Base-by-base conservation (phyloP, 805 yeast species). In the Lipomyces spencermartinsiae region DNA sequence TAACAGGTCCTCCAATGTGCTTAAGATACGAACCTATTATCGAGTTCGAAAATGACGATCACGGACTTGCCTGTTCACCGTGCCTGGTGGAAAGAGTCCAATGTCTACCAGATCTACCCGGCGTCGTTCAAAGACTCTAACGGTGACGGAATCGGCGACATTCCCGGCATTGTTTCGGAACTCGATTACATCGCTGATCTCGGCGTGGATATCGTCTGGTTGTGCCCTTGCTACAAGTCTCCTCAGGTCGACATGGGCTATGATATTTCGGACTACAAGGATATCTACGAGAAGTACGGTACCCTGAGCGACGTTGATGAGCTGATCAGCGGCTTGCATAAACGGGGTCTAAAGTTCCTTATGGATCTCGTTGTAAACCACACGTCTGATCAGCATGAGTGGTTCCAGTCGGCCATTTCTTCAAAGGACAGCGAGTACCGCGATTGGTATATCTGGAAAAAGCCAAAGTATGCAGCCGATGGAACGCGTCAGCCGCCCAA, bases 191-290 rank as follows among this genome's bases (percentile, higher is more conserved):
- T 86, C 75, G 83, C 84, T 74, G 76, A 75, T 29, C 76, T 86
- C 39, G 87, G 87, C 2, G 80, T 80, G 16, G 87, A 85, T 65
- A 82, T 84, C 22, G 78, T 86, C 54, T 86, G 89, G 89, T 76
- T 86, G 63, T 83, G 85, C 33, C 89, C 89, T 33, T 84, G 84
- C 80, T 85, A 81, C 76, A 86, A 84, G 70, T 84, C 87, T 1
- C 89, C 89, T 6, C 86, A 84, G 74, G 85, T 83, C 61, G 89
- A 86, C 74, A 86, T 86, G 89, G 89, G 89, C 2, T 86, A 86
- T 73, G 89, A 86, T 71, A 85, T 86, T 72, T 77, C 85, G 19
- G 83, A 86, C 76, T 86, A 86, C 77, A 82, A 83, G 75, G 81
- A 78, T 31, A 82, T 86, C 55, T 83, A 85, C 75, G 83, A 84